Evolutionary conservation across 1,139 yeast species (phyloP).

Genomic region (Yamadazyma spencermartinsiae): DNA sequence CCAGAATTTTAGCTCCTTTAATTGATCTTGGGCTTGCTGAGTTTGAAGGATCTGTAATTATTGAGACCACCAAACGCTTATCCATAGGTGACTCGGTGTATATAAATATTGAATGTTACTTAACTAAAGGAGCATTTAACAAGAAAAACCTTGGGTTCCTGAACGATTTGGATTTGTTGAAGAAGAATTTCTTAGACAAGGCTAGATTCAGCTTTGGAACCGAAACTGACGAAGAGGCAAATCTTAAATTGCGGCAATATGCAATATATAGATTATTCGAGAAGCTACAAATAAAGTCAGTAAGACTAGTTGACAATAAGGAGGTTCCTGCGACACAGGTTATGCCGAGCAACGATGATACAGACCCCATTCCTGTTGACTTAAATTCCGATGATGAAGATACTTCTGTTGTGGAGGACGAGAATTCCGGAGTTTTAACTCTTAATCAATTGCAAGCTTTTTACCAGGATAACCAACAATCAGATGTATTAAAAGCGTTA

Average conservation of each 20-base stretch:
- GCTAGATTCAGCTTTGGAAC: constrained; percentile 25
- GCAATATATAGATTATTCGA: constrained; percentile 61
- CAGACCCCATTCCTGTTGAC: constrained; percentile 3
- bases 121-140: constrained; percentile 55
- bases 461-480: constrained; percentile 64
- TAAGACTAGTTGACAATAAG: constrained; percentile 9
- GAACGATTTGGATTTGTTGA: constrained; percentile 13
- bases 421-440: constrained; percentile 35
- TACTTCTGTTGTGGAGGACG: constrained; percentile 16
- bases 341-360: background rate
- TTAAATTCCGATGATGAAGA: constrained; percentile 9
- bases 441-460: constrained; percentile 76
- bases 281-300: constrained; percentile 32
- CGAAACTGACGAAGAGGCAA: constrained; percentile 59
- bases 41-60: constrained; percentile 62
- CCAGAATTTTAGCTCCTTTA: constrained; percentile 67
- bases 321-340: constrained; percentile 7
- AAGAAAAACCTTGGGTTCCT: constrained; percentile 10
- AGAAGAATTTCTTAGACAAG: constrained; percentile 8
- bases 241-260: constrained; percentile 53
- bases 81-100: constrained; percentile 74
- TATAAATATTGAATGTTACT: constrained; percentile 61
- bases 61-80: constrained; percentile 53
- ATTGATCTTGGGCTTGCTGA: constrained; percentile 55
- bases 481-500: constrained; percentile 49